Evolutionary conservation across 2,329 filamentous ascomycete genomes (phyloP), one percentile per base, ranked within the genome.

Genomic region (Botrytis paeoniae): DNA sequence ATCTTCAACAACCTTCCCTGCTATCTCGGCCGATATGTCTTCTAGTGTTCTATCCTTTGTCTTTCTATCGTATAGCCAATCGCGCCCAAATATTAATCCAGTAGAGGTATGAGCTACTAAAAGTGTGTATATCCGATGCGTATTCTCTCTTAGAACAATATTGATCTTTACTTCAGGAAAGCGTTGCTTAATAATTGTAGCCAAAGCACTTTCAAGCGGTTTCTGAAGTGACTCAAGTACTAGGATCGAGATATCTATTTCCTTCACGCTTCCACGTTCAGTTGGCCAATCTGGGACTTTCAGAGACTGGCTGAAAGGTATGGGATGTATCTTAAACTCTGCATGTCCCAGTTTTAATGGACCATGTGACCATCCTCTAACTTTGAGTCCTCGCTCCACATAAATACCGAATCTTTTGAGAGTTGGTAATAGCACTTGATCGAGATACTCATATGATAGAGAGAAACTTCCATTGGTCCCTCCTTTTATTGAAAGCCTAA

Each of bases 381-480:
- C 75, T 48, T 82, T 80, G 16, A 90, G 77, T 29, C 80, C 76
- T 12, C 87, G 79, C 73, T 86, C 83, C 5, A 88, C 82, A 1
- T 73, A 71, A n/a, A 89, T 80, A 2, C 84, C 83, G 71, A 89
- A 89, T 5, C 83, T 82, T 77, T 87, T 82, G 0, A 91, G 80
- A 0, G 83, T 82, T 4, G 89, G 89, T 45, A 90, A 80, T 1
- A 91, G 82, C 0, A 91, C 86, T 77, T 90, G 89, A 77, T 89
- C 87, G 5, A 90, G 81, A 77, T 91, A 91, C 77, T 91, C 89
- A 73, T 84, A 89, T n/a, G 85, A 88, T 1, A 85, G 82, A 0
- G 88, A 89, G 77, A 85, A 89, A 16, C 83, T 82, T 3, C 88
- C 85, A 75, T 91, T 90, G 1, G 89, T 90, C 25, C 89, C 89